These are phyloP conservation scores for Podospora pseudoanserina DNA, from an alignment of 495 filamentous ascomycete species.

Conservation along the genomic window DNA sequence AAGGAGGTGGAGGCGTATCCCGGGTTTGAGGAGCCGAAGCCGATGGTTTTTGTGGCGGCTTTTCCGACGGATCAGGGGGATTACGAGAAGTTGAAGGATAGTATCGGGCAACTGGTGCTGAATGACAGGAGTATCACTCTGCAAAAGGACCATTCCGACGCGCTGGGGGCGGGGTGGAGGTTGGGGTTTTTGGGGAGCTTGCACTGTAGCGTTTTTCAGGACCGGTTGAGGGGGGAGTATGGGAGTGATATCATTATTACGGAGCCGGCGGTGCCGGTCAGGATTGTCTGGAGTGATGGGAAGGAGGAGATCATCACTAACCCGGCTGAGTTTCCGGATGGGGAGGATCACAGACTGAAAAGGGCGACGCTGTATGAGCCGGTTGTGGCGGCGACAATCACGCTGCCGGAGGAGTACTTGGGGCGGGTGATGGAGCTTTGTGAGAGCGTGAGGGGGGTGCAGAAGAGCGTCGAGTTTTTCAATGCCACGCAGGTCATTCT, in stretches of 20 bases:
- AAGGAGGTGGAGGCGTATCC: conserved; percentile 73
- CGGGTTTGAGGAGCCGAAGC: conserved; percentile 95
- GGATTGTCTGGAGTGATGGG: conserved; percentile 72
- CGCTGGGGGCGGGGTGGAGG: conserved; percentile 88
- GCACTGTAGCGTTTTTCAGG: conserved; percentile 97
- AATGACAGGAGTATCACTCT: conserved; percentile 94
- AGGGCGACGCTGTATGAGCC: conserved; percentile 70
- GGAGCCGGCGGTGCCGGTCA: conserved; percentile 89
- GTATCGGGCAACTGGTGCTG: conserved; percentile 86
- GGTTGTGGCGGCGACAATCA: conserved; percentile 80
- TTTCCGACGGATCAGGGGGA: conserved; percentile 88
- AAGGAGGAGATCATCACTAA: conserved; percentile 70
- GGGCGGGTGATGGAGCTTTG: conserved; percentile 94
- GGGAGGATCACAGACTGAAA: conserved; percentile 54
- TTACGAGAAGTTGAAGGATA: conserved; percentile 85
- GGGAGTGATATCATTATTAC: conserved; percentile 96
- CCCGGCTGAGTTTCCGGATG: conserved; percentile 80
- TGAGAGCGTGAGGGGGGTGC: conserved; percentile 81
- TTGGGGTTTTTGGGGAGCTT: conserved; percentile 93
- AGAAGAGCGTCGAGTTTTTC: conserved; percentile 84
- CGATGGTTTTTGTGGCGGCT: conserved; percentile 97
- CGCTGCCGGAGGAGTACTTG: conserved; percentile 87
- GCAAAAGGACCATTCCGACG: conserved; percentile 89
- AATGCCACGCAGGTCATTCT: conserved; percentile 92
- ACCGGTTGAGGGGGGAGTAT: conserved; percentile 91